Conservation (phyloP, 768 basidiomycete genomes). For the Boletus sp. region DNA sequence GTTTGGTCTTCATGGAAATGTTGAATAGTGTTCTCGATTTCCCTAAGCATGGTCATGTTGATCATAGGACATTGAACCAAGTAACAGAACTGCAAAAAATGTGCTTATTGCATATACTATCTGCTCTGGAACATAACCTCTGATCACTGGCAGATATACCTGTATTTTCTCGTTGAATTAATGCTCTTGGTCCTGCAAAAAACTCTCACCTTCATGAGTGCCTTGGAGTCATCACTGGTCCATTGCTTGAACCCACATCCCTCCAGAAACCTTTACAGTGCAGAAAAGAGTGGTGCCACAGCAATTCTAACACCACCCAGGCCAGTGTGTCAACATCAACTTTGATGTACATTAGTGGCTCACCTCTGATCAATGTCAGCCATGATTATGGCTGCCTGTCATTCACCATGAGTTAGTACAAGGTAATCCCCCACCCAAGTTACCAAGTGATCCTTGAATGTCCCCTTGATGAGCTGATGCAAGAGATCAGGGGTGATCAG, state of each 20-base stretch:
- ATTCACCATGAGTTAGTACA: background rate
- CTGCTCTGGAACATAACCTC: background rate
- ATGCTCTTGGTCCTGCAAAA: background rate
- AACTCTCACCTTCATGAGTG: background rate
- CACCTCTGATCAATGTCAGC: background rate
- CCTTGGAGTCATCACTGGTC: conserved; percentile 3
- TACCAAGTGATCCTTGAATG: background rate
- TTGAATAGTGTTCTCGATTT: no score
- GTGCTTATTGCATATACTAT: background rate
- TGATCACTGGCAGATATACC: background rate
- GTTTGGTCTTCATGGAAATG: no score
- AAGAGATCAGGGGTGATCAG: background rate
- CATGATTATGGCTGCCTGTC: background rate
- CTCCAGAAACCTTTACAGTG: background rate
- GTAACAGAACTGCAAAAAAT: background rate
- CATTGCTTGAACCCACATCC: background rate
- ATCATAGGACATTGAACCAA: background rate
- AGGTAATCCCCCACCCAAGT: background rate
- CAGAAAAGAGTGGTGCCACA: background rate
- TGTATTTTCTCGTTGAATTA: background rate
- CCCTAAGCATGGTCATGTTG: no score
- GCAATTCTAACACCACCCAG: background rate
- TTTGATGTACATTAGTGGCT: no score
- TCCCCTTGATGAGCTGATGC: background rate
- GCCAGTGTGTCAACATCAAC: no score